These are phyloP conservation scores for Gamarada debralockiae DNA, from an alignment of 495 filamentous ascomycete genomes.

Conservation along the genomic window DNA sequence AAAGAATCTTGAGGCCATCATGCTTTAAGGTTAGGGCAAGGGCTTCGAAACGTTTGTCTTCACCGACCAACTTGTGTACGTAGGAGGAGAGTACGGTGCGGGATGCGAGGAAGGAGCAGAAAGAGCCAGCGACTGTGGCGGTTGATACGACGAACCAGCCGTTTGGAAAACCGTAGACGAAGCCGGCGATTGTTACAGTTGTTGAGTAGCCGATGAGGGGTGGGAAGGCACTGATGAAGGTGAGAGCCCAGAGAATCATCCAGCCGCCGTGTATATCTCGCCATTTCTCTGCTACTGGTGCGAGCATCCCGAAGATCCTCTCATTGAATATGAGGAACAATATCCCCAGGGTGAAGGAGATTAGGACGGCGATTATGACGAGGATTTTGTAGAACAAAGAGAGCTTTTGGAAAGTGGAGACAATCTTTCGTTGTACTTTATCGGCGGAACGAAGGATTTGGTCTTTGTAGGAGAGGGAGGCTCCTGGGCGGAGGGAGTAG, in stretches of 20 bases:
- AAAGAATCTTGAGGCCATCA: conserved; percentile 83
- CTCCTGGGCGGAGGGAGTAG: conserved; percentile 18
- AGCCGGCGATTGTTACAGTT: conserved; percentile 80
- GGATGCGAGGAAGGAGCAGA: conserved; percentile 72
- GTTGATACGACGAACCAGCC: conserved; percentile 85
- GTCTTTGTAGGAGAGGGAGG: conserved; percentile 34
- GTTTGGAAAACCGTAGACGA: conserved; percentile 88
- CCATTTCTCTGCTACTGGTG: conserved; percentile 69
- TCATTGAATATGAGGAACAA: conserved; percentile 73
- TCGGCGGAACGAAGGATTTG: conserved; percentile 42
- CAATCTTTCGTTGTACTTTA: conserved; percentile 32
- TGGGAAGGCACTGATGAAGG: conserved; percentile 79
- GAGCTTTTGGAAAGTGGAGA: conserved; percentile 46
- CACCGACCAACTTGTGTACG: conserved; percentile 74
- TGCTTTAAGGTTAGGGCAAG: conserved; percentile 60
- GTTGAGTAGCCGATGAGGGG: conserved; percentile 89
- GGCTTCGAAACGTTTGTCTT: conserved; percentile 69
- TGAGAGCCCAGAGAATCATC: conserved; percentile 73
- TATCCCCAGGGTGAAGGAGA: conserved; percentile 49
- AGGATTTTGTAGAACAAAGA: conserved; percentile 57
- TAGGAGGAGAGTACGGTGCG: conserved; percentile 72
- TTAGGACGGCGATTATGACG: conserved; percentile 45
- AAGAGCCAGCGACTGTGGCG: conserved; percentile 74
- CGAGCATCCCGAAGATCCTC: conserved; percentile 67
- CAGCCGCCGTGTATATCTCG: conserved; percentile 65